These are phyloP conservation scores for Plectosphaerella cucumerina DNA, from an alignment of 2,329 filamentous ascomycete species.

Conservation along the genomic window DNA sequence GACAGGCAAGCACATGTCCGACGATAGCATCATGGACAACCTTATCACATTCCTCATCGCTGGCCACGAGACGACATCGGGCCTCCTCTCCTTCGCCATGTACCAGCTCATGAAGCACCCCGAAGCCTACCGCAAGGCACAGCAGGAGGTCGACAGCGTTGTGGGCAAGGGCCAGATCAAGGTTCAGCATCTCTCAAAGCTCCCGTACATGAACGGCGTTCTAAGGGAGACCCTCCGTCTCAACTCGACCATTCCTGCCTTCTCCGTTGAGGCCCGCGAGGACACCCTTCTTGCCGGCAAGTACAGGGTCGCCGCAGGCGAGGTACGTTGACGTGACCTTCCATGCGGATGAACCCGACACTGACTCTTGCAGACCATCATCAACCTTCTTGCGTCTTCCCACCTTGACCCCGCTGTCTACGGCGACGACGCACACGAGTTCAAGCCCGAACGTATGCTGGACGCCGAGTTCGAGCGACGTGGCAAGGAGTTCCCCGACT, in stretches of 20 bases:
- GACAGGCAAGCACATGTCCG: conserved; percentile 57
- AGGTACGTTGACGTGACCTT: too few relatives aligned
- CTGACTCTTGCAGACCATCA: too few relatives aligned
- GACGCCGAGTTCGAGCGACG: conserved; percentile 42
- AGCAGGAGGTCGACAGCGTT: conserved; percentile 64
- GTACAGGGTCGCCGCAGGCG: conserved; percentile 43
- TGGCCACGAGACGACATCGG: conserved; percentile 67
- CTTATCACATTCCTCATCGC: conserved; percentile 68
- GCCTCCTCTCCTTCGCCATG: conserved; percentile 60
- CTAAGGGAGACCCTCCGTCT: conserved; percentile 49
- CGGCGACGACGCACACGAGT: conserved; percentile 52
- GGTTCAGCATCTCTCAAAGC: conserved; percentile 54
- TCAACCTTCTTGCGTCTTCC: conserved; percentile 39
- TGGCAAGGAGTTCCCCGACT: conserved; percentile 25
- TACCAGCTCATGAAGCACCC: conserved; percentile 64
- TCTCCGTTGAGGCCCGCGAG: conserved; percentile 25
- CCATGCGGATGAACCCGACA: too few relatives aligned
- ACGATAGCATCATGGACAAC: conserved; percentile 59
- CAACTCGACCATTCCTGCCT: conserved; percentile 19
- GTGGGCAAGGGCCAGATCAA: conserved; percentile 52
- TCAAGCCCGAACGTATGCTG: conserved; percentile 59
- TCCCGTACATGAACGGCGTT: conserved; percentile 60
- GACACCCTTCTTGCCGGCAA: conserved; percentile 47
- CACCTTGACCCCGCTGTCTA: conserved; percentile 54
- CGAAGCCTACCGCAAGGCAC: conserved; percentile 53